Percentiles rank a stretch among this genome's conserved stretches.
Conservation (phyloP, 169 alveolate genomes). For the Cryptosporidium sp. region DNA sequence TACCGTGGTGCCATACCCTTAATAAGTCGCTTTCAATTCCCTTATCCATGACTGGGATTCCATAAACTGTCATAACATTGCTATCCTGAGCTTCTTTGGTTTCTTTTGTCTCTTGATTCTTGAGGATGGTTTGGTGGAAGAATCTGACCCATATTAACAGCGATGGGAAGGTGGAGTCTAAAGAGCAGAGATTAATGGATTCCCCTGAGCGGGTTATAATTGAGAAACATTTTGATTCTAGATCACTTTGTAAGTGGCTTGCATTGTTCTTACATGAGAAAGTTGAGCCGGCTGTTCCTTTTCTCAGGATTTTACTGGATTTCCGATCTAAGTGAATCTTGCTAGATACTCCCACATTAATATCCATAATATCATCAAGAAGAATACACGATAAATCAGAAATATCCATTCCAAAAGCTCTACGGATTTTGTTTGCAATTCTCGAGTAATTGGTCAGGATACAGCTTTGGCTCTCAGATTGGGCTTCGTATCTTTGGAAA, state of each 20-base stretch:
- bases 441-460: constrained; percentile 31
- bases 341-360: constrained; percentile 60
- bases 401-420: constrained; percentile 15
- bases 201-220: constrained; percentile 31
- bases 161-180: constrained; percentile 64
- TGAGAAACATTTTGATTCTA: constrained; percentile 65
- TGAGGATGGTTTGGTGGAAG: constrained; percentile 65
- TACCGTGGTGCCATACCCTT: constrained; percentile 65
- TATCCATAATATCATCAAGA: constrained; percentile 48
- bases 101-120: constrained; percentile 50
- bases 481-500: not conserved
- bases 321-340: constrained; percentile 11
- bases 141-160: constrained; percentile 41
- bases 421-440: constrained; percentile 10
- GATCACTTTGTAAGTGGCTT: constrained; percentile 23
- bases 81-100: not conserved
- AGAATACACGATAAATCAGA: constrained; percentile 35
- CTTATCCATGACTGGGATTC: constrained; percentile 3
- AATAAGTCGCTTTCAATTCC: constrained; percentile 68
- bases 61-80: constrained; percentile 10
- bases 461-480: constrained; percentile 15
- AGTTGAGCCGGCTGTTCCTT: not conserved
- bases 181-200: constrained; percentile 33
- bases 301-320: not conserved
- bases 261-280: not conserved